Conservation (phyloP, 148 eudicot genomes). For the Oxyria digyna region DNA sequence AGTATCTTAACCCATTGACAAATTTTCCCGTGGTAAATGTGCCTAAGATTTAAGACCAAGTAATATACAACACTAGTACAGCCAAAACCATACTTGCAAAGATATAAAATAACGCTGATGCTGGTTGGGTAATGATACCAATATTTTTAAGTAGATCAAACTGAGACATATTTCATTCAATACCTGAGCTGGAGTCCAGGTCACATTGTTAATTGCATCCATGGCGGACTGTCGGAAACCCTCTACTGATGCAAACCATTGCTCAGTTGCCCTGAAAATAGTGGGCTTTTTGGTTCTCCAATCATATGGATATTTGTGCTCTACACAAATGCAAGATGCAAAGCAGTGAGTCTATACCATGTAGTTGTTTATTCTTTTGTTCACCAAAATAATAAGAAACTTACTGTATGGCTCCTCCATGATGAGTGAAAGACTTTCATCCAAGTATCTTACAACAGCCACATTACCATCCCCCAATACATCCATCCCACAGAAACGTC, state of each 20-base stretch:
- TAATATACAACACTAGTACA: neutral
- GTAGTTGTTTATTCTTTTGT: neutral
- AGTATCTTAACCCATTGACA: neutral
- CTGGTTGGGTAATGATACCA: neutral
- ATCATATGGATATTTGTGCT: constrained; percentile 98
- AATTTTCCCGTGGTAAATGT: neutral
- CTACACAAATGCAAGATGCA: constrained; percentile 22
- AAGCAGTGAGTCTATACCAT: neutral
- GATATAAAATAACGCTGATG: neutral
- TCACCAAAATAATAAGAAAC: constrained; percentile 11
- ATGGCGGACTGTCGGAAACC: constrained; percentile 80
- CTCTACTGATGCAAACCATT: constrained; percentile 99
- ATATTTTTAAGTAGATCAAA: neutral
- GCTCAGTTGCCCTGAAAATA: constrained; percentile 95
- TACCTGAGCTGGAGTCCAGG: constrained; percentile 89
- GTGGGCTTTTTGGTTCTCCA: constrained; percentile 99
- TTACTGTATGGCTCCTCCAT: constrained; percentile 86
- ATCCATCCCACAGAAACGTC: constrained; percentile 69
- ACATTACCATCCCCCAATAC: constrained; percentile 82
- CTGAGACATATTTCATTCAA: neutral
- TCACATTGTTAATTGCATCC: constrained; percentile 70
- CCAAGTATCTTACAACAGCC: constrained; percentile 74
- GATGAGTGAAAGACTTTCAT: constrained; percentile 53
- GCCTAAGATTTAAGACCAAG: neutral
- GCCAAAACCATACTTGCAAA: neutral